phyloP scores from a whole-genome alignment of 176 grass and related monocot genomes.

The Carex scoparia region DNA sequence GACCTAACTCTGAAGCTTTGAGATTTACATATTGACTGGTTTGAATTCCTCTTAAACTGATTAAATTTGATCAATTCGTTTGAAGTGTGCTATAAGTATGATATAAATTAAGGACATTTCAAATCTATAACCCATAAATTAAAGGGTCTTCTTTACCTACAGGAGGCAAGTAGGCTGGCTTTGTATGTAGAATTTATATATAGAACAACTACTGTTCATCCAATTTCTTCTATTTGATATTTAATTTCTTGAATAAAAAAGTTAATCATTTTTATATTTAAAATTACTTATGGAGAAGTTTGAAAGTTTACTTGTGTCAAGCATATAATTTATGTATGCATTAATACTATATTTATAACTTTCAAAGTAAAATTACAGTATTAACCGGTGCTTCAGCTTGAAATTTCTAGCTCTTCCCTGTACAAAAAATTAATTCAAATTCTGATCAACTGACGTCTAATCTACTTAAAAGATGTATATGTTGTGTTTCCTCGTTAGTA shows the following conservation, averaged over 20 bases:
- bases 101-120: background rate
- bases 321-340: too few relatives aligned
- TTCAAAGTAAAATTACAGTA: too few relatives aligned
- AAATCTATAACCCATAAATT: background rate
- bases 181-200: background rate
- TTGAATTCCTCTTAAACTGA: background rate
- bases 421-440: too few relatives aligned
- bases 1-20: constrained; percentile 22
- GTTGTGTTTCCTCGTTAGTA: too few relatives aligned
- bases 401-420: too few relatives aligned
- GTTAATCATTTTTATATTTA: too few relatives aligned
- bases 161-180: background rate
- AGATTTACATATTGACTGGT: background rate
- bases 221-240: background rate
- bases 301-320: too few relatives aligned
- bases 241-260: background rate
- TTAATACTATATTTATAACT: too few relatives aligned
- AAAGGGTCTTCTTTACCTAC: background rate
- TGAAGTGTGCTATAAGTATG: background rate
- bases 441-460: too few relatives aligned
- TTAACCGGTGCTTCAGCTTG: too few relatives aligned
- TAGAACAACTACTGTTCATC: background rate
- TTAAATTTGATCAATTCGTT: background rate
- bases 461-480: too few relatives aligned
- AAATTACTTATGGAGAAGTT: too few relatives aligned